Percentiles rank a stretch among this genome's conserved stretches.
Evolutionary conservation across 169 alveolate species (phyloP).

Genomic region (Plasmodium gallinaceum): DNA sequence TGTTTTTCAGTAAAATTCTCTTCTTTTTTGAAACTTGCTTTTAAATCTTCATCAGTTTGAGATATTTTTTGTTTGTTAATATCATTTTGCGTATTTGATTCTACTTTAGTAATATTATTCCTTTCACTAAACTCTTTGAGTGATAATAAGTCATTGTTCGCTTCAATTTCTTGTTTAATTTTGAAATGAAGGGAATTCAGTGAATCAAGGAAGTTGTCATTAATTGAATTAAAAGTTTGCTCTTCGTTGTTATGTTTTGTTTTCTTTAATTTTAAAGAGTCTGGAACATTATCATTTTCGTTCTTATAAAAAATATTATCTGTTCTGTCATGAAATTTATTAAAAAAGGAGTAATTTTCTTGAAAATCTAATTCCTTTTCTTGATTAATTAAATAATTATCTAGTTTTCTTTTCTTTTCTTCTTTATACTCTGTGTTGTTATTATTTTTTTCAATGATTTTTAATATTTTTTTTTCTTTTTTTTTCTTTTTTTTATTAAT

Average conservation of each 20-base stretch:
- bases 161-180: constrained; percentile 67
- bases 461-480: constrained; percentile 13
- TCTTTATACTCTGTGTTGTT: constrained; percentile 16
- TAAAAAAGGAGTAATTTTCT: constrained; percentile 46
- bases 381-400: constrained; percentile 38
- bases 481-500: constrained; percentile 37
- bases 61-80: not conserved
- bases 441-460: constrained; percentile 9
- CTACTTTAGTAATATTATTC: not conserved
- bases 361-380: constrained; percentile 60
- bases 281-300: not conserved
- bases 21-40: constrained; percentile 14
- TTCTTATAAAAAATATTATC: constrained; percentile 19
- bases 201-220: constrained; percentile 25
- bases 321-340: constrained; percentile 24
- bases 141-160: constrained; percentile 39
- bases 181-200: constrained; percentile 32
- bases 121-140: not conserved
- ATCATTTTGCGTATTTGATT: not conserved
- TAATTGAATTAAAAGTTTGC: not conserved
- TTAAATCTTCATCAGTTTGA: not conserved
- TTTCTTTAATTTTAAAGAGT: constrained; percentile 7
- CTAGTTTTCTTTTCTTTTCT: constrained; percentile 47
- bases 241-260: constrained; percentile 23
- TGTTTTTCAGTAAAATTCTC: constrained; percentile 5